Evolutionary conservation across 2,329 filamentous ascomycete genomes (phyloP).

Genomic region (Phoma herbarum): DNA sequence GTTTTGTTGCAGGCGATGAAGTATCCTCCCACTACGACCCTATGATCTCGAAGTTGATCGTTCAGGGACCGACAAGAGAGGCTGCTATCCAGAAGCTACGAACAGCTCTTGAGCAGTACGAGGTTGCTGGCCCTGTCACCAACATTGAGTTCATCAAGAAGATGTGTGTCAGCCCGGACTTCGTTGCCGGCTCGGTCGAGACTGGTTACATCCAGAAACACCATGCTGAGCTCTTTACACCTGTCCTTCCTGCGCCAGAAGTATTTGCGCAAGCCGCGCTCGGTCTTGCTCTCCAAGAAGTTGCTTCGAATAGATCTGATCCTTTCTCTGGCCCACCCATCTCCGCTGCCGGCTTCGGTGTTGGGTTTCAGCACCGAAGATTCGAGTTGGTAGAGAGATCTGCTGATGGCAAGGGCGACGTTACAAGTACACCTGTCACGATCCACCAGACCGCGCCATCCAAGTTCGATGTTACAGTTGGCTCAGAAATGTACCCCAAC

Average conservation of each 20-base stretch:
- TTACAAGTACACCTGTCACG: constrained; percentile 55
- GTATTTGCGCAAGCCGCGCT: constrained; percentile 88
- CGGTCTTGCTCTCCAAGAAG: constrained; percentile 67
- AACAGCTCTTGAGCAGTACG: constrained; percentile 83
- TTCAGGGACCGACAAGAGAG: constrained; percentile 79
- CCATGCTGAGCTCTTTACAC: constrained; percentile 77
- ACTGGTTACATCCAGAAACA: constrained; percentile 97
- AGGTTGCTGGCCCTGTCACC: constrained; percentile 90
- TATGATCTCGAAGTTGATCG: constrained; percentile 98
- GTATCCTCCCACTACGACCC: constrained; percentile 96
- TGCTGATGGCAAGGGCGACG: constrained; percentile 53
- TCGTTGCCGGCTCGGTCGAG: constrained; percentile 87
- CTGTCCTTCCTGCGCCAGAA: constrained; percentile 70
- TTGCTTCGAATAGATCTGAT: constrained; percentile 35
- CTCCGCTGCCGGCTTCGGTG: constrained; percentile 64
- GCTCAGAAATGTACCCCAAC: constrained; percentile 49
- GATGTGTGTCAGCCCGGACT: constrained; percentile 81
- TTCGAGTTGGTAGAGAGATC: constrained; percentile 63
- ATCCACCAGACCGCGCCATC: constrained; percentile 61
- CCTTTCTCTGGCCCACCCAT: constrained; percentile 54
- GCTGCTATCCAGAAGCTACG: constrained; percentile 85
- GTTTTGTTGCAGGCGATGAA: constrained; percentile 89
- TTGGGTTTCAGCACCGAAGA: constrained; percentile 68
- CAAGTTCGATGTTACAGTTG: constrained; percentile 61
- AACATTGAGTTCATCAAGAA: constrained; percentile 97